Base-by-base conservation (phyloP, 2,329 filamentous ascomycete genomes). In the Monosporascus cannonballus region DNA sequence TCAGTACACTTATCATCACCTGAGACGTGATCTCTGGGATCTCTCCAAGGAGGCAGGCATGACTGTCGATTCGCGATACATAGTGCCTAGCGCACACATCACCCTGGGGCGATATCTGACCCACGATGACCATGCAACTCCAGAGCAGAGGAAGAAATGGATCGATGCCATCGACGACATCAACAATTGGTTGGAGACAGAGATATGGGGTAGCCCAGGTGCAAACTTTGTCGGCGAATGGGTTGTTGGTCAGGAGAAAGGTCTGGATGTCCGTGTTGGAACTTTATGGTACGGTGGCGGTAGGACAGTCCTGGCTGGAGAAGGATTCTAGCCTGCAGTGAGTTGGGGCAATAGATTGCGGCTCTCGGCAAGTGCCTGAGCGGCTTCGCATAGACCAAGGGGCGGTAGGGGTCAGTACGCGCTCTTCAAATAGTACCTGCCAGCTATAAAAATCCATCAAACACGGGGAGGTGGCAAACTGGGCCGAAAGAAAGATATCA, bases 211-310 rank as follows among this genome's bases (percentile, higher is more conserved):
- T 20, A 73, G 69, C 39, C 61, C 67, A 24, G 71, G 65, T 47
- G 72, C 67, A 8, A 69, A 70, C 11, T 71, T 75, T 37, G 66
- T 76, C 2, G 86, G 87, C 0, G 87, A 94, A 64, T 96, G 93
- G 91, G 73, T 88, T 24, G 84, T 96, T n/a, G 92, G 93, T 0
- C 83, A 95, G 61, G 90, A 93, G 67, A 86, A 77, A 61, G 92
- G 92, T 0, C 71, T 96, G 51, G 88, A 93, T 63, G 84, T 83
- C 54, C 81, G 89, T 45, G 82, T 79, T 57, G 93, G 93, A 0
- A 76, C 78, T 6, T 71, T 96, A 45, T 97, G 92, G 91, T 96
- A 96, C 72, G 93, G 87, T 37, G 89, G 85, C 25, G 92, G 92
- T 1, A 79, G 87, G 57, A 87, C 83, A 3, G 77, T 96, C 54